Conservation (phyloP, 768 basidiomycete species). For the Termitomyces sp. region DNA sequence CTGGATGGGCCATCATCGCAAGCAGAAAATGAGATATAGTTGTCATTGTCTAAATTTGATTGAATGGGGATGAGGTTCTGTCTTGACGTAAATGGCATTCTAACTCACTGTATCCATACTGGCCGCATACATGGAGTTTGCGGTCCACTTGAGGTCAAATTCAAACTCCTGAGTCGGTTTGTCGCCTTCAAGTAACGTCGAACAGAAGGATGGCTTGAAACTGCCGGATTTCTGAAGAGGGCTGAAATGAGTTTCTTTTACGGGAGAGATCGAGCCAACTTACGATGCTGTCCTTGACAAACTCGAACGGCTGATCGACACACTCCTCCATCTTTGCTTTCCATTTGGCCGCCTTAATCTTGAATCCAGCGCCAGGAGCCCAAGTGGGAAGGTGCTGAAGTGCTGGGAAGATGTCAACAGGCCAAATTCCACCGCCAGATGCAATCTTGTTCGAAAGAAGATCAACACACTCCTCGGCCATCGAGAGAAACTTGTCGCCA, state of each 20-base stretch:
- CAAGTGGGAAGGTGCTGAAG: constrained; percentile 57
- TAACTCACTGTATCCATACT: constrained; percentile 57
- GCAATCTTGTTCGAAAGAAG: constrained; percentile 36
- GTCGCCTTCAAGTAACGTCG: constrained; percentile 47
- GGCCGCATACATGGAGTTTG: constrained; percentile 76
- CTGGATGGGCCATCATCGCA: constrained; percentile 60
- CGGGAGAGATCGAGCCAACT: constrained; percentile 9
- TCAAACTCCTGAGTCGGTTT: constrained; percentile 39
- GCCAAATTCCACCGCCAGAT: constrained; percentile 42
- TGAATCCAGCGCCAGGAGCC: constrained; percentile 66
- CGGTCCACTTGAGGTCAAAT: constrained; percentile 73
- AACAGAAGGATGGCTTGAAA: constrained; percentile 35
- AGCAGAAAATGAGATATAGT: constrained; percentile 56
- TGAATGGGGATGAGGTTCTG: background rate
- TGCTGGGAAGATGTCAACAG: constrained; percentile 39
- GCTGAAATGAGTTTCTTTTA: background rate
- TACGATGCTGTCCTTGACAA: constrained; percentile 53
- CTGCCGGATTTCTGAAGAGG: constrained; percentile 31
- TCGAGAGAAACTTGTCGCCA: constrained; percentile 30
- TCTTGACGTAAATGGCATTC: background rate
- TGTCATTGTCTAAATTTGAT: constrained; percentile 41
- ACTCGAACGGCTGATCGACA: constrained; percentile 57
- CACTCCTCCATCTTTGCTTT: constrained; percentile 59
- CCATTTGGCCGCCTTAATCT: constrained; percentile 54
- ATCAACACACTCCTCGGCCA: constrained; percentile 38